Base-by-base conservation (phyloP, 768 basidiomycete genomes). In the Amanita muscaria region DNA sequence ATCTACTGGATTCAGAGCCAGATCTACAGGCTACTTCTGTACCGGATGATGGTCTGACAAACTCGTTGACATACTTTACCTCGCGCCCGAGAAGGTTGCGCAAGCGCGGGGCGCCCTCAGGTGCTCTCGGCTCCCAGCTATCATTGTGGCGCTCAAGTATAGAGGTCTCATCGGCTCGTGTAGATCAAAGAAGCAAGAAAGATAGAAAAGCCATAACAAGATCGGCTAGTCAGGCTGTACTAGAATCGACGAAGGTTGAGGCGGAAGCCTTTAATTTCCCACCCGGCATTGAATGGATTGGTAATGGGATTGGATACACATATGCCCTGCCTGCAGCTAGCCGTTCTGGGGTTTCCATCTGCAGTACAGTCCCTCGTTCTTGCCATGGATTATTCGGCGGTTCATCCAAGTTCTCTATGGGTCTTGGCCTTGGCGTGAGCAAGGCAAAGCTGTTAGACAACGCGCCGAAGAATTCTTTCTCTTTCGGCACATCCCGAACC, bases 221-320 rank as follows among this genome's bases (percentile, higher is more conserved):
- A 15, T 27, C 12, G 29, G 12, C 15, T 6, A 30, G 16, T 3
- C 3, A 15, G 14, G 8, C 40, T 11, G 12, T 40, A 24, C 40
- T 22, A 10, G 30, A 31, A 23, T 15, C 21, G 14, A 12, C 27
- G 12, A 22, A 41, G 15, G 31, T 29, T 14, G 37, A 43, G 40
- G 22, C 46, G 49, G 48, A 57, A 54, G 44, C 33, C 42, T 21
- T 42, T 57, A 58, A 68, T 38, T 59, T 79, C 12, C 77, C 77
- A 0, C 53, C 56, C 32, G 72, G 71, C 2, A 45, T 73, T 15
- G 65, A 69, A 55, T 67, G 71, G 32, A 68, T 72, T 31, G 74
- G 74, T 16, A 67, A 64, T 24, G 74, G 79, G 18, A 77, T 76
- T 39, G 74, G 74, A 5, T 77, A 70, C 53, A 71, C 44, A 12